Evolutionary conservation across 1,139 yeast genomes (phyloP), one percentile per base, ranked within the genome.

Genomic region (Nakaseomyces sp.): DNA sequence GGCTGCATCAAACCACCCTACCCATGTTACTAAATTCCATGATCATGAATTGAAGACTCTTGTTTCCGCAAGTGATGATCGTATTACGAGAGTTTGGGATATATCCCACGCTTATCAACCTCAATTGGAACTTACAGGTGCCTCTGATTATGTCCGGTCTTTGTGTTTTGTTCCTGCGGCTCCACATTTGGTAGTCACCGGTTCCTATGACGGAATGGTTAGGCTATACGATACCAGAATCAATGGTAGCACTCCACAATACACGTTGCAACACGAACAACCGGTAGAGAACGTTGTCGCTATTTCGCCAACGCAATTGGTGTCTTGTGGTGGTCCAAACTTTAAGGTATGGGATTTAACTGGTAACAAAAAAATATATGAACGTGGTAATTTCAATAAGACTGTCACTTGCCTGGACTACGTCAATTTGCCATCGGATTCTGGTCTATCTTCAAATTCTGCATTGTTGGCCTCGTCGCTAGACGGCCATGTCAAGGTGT

Each of bases 401-500:
- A 84, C 96, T 1, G 96, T 91, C 31, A 88, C 96, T 18, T 79
- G 91, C 48, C 69, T 89, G 51, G 79, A 81, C 52, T 75, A 81
- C 55, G 56, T 61, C 28, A 58, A 60, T 40, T 12, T 35, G 6
- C 48, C 50, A 9, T 53, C 50, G 19, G 80, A 78, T 40, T 70
- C 77, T 9, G 74, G 75, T 18, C 73, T 63, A 52, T 74, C 76
- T 19, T 73, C 63, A 51, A 79, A 79, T 50, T 72, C 80, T 42
- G 94, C 95, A 9, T 70, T 91, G 43, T 66, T 91, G 42, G 96
- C 95, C 7, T 96, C 97, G 18, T 89, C 96, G 0, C 71, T 91
- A 48, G 98, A 91, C 65, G 98, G 98, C 15, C 98, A 91, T 64
- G 96, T 91, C 47, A 91, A 91, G 65, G 88, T 89, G 40, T 86